Evolutionary conservation across 1,284 basidiomycete species (phyloP), one percentile per base, ranked within the genome.

Genomic region (Chalciporus piperatoides): DNA sequence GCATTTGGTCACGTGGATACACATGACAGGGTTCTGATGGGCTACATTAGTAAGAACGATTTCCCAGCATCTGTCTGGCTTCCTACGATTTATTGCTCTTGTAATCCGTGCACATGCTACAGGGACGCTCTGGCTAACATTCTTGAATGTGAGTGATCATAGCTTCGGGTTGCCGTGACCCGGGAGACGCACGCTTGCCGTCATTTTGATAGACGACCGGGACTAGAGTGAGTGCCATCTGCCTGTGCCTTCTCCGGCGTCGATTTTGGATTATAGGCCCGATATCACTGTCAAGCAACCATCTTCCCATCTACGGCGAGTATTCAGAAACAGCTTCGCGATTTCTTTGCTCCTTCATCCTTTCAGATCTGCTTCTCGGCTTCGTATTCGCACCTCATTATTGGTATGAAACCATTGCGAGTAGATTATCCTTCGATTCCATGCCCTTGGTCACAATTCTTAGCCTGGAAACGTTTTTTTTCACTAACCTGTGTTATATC

Each of bases 1-100:
- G 23, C 24, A 25, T 33, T 25, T 33, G n/a, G 14, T 24, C 33
- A 10, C 23, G 17, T n/a, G 33, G 35, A 17, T n/a, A 28, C 23
- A 19, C 30, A 25, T 23, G 48, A 53, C 40, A 46, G 38, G 32
- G 8, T 36, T 14, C 52, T 44, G 56, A 52, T 40, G 56, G n/a
- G 19, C 30, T 25, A 7, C 37, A 54, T 63, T 61, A 58, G 59
- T 57, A 52, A 63, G 53, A 57, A 48, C 39, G 38, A 19, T n/a
- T 41, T 46, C 49, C 59, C 44, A 61, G 48, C 43, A 49, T 48
- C 46, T 14, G 28, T 28, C 15, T 27, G 38, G 41, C 54, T 63
- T 62, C 63, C 49, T 51, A 38, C 61, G 60, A 65, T 62, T 56
- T 43, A 62, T 62, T 65, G 52, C 56, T 49, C 41, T 47, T 24